Base-by-base conservation (phyloP, 768 basidiomycete species). In the Clathrus columnatus region DNA sequence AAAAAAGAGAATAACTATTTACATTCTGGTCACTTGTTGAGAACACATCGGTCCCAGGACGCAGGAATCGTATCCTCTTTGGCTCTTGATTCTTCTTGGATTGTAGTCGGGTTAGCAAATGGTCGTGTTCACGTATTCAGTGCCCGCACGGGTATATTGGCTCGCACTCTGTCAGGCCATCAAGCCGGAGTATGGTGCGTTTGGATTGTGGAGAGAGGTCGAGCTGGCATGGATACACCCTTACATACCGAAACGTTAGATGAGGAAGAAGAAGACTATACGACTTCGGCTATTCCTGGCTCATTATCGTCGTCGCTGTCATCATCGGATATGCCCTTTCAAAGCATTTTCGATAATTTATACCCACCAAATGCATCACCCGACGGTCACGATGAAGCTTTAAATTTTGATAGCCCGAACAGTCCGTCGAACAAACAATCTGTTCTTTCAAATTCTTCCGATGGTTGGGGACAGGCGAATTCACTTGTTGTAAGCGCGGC, bases 121-220 rank as follows among this genome's bases (percentile, higher is more conserved):
- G 78, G 79, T 60, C 82, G 83, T 59, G 85, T 97, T 46, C 87
- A 91, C 62, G 75, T 97, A 8, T 97, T 91, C 70, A 85, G 85
- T 59, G 83, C 88, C 1, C 72, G 70, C 41, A 87, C 86, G 0
- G 94, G 94, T 0, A 78, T 85, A 1, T 79, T 88, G 49, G 77
- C 78, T 42, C 77, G 86, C 50, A 89, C 88, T 0, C 79, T 98
- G 1, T 74, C 80, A 7, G 94, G 94, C 0, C 94, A 96, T 67
- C 83, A 85, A 16, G 70, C 77, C 20, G 94, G 94, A n/a, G 93
- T 96, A 1, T 97, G 94, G 94, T 85, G 87, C 14, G 81, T 96
- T 14, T 81, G 84, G 52, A 76, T 97, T 24, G 81, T 94, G 48
- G 78, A 79, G 23, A 75, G 78, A 42, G 83, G 84, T n/a, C 85